Conservation (phyloP, 495 filamentous ascomycete species). For the Parathielavia hyrcaniae region DNA sequence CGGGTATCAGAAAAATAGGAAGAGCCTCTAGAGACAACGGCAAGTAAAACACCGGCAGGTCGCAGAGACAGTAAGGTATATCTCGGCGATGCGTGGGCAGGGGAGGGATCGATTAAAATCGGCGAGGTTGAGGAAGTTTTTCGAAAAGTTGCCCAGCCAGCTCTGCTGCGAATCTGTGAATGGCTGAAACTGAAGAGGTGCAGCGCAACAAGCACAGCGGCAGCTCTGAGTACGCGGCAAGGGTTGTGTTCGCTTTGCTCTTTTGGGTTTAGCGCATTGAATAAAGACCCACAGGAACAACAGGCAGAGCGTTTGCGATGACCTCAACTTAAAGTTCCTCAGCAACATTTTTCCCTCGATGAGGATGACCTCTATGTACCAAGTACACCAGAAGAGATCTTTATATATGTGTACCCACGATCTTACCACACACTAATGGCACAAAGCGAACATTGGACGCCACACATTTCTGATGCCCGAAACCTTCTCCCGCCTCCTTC, state of each 20-base stretch:
- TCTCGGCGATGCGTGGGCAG: not conserved
- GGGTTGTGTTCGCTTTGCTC: conserved; percentile 6
- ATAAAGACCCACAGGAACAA: too few species aligned
- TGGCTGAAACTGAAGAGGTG: conserved; percentile 14
- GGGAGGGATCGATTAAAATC: conserved; percentile 1
- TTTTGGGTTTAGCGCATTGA: conserved; percentile 3
- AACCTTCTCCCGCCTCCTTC: too few species aligned
- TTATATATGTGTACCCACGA: too few species aligned
- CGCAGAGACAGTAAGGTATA: not conserved
- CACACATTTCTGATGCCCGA: too few species aligned
- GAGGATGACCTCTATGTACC: too few species aligned
- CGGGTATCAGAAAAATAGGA: conserved; percentile 25
- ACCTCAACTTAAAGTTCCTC: too few species aligned
- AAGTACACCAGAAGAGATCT: too few species aligned
- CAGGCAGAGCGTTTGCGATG: not conserved
- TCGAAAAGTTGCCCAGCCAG: conserved; percentile 19
- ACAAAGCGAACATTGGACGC: too few species aligned
- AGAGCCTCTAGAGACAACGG: not conserved
- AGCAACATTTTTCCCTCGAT: too few species aligned
- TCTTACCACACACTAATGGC: too few species aligned
- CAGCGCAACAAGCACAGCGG: not conserved
- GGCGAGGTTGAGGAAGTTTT: conserved; percentile 22
- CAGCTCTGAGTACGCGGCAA: conserved; percentile 10
- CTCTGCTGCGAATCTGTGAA: conserved; percentile 14
- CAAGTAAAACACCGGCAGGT: not conserved